Conservation (phyloP, 352 stramenopile genomes). For the Pythium utonaiense region DNA sequence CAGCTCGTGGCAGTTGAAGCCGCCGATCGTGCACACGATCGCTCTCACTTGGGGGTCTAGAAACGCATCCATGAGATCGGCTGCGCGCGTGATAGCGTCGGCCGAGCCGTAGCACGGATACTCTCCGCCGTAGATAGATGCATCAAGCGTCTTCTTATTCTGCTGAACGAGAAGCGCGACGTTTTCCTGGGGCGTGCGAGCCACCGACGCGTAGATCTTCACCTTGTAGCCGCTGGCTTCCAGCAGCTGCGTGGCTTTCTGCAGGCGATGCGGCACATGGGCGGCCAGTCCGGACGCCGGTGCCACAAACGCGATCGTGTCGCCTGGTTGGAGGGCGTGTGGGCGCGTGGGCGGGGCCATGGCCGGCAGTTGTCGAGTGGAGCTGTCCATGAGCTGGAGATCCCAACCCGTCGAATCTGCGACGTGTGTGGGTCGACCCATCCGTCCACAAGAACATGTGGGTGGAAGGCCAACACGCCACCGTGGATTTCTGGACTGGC, state of each 20-base stretch:
- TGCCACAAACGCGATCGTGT: conserved; percentile 53
- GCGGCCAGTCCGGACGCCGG: conserved; percentile 42
- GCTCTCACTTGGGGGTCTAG: conserved; percentile 31
- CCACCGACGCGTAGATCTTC: conserved; percentile 45
- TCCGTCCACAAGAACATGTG: too few species aligned
- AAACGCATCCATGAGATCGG: conserved; percentile 57
- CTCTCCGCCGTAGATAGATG: conserved; percentile 15
- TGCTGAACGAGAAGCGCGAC: not conserved
- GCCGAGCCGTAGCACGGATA: conserved; percentile 46
- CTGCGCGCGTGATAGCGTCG: conserved; percentile 33
- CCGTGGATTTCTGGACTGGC: too few species aligned
- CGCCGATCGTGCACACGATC: conserved; percentile 56
- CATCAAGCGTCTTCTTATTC: conserved; percentile 6
- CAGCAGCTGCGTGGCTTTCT: conserved; percentile 32
- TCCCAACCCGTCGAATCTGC: too few species aligned
- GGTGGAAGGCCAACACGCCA: too few species aligned
- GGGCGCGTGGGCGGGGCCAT: conserved; percentile 17
- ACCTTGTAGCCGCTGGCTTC: conserved; percentile 37
- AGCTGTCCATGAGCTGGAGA: too few species aligned
- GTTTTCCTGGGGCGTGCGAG: conserved; percentile 32
- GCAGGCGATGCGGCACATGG: conserved; percentile 38
- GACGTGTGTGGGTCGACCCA: too few species aligned
- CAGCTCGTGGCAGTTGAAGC: conserved; percentile 56
- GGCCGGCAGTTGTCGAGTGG: too few species aligned
- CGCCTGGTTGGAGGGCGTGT: conserved; percentile 27